Evolutionary conservation across 2,329 filamentous ascomycete species (phyloP).

Genomic region (Ramichloridium luteum): DNA sequence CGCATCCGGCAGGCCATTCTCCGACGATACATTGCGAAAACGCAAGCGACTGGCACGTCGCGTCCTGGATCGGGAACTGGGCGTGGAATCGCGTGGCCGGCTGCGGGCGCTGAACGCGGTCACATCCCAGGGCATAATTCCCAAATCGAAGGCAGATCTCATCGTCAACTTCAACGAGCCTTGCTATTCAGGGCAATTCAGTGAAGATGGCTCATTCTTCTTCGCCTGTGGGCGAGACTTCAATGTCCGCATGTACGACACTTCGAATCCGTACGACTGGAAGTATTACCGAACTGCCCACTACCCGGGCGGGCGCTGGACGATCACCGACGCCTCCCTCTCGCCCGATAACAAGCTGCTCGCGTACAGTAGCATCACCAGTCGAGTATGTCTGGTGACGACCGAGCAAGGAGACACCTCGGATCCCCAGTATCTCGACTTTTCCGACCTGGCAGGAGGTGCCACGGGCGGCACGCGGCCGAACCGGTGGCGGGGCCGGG

Average conservation of each 20-base stretch:
- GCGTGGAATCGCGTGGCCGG: slow-evolving; percentile 47
- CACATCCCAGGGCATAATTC: slow-evolving; percentile 61
- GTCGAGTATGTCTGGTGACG: slow-evolving; percentile 69
- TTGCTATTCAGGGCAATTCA: slow-evolving; percentile 93
- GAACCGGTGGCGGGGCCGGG: slow-evolving; percentile 17
- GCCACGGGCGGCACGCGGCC: slow-evolving; percentile 22
- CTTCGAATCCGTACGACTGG: slow-evolving; percentile 90
- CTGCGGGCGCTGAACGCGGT: slow-evolving; percentile 52
- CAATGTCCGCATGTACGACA: slow-evolving; percentile 93
- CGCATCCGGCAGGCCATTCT: slow-evolving; percentile 29
- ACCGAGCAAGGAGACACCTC: slow-evolving; percentile 74
- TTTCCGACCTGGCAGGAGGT: slow-evolving; percentile 41
- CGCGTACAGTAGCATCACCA: slow-evolving; percentile 81
- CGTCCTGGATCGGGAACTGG: slow-evolving; percentile 72
- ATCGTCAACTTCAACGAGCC: slow-evolving; percentile 77
- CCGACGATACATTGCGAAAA: slow-evolving; percentile 37
- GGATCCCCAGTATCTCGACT: slow-evolving; percentile 68
- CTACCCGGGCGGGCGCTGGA: slow-evolving; percentile 92
- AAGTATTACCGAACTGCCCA: slow-evolving; percentile 87
- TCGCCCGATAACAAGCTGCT: slow-evolving; percentile 86
- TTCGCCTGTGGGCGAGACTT: slow-evolving; percentile 88
- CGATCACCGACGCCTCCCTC: slow-evolving; percentile 82
- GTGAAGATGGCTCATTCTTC: slow-evolving; percentile 94
- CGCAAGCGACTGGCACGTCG: slow-evolving; percentile 52
- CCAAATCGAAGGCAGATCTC: slow-evolving; percentile 64